Conservation (phyloP, 2,329 filamentous ascomycete species). For the Trichoderma polysporum region DNA sequence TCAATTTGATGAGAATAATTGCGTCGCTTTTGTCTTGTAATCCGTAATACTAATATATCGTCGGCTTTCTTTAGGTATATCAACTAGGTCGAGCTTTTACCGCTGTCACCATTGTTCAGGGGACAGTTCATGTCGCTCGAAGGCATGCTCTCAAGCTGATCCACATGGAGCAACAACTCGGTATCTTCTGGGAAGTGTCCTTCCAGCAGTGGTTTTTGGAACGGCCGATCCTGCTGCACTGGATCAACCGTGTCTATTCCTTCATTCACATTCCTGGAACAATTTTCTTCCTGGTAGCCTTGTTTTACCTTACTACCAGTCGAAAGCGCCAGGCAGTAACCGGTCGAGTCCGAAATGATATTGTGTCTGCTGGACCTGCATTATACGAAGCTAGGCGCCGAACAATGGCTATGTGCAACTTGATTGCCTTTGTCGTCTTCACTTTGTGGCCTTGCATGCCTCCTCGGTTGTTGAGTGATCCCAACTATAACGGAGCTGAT, state of each 20-base stretch:
- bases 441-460: constrained; percentile 66
- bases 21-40: neutral
- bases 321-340: constrained; percentile 45
- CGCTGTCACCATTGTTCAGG: constrained; percentile 65
- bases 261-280: constrained; percentile 78
- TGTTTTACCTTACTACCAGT: constrained; percentile 70
- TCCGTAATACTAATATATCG: neutral
- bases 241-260: constrained; percentile 71
- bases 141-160: constrained; percentile 68
- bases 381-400: constrained; percentile 57
- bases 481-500: constrained; percentile 52
- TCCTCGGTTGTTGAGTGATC: constrained; percentile 57
- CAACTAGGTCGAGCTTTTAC: constrained; percentile 72
- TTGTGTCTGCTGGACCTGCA: constrained; percentile 41
- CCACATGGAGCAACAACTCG: constrained; percentile 61
- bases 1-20: neutral
- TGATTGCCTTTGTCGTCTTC: constrained; percentile 60
- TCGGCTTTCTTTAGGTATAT: constrained; percentile 55
- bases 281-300: constrained; percentile 63
- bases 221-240: constrained; percentile 59
- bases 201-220: constrained; percentile 55
- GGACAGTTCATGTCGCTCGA: constrained; percentile 66
- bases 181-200: constrained; percentile 63
- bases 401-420: constrained; percentile 62
- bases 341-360: constrained; percentile 31